Base-by-base conservation (phyloP, 495 filamentous ascomycete species). In the Sordaria brevicollis region DNA sequence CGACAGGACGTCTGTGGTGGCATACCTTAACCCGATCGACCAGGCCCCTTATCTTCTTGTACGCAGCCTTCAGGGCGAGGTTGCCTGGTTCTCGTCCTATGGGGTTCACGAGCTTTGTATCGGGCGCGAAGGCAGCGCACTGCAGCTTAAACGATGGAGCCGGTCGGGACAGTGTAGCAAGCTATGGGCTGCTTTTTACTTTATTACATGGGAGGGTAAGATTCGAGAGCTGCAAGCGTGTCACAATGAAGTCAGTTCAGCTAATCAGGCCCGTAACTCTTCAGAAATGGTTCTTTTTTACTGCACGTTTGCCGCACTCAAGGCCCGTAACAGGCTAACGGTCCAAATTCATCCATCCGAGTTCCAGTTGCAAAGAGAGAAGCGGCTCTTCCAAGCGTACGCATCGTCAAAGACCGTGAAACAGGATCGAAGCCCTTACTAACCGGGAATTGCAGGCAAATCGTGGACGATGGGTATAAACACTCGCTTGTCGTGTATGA, bases 201-300 rank as follows among this genome's bases (percentile, higher is more conserved):
- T 87, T 65, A 72, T 84, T 69, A 86, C 84, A 5, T 88, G 85
- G 85, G 86, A 88, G 79, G 83, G 85, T 84, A 67, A 68, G 79
- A 72, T 54, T 17, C 29, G 25, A n/a, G 35, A 8, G 21, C 49
- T 6, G 31, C 35, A 25, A 29, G 25, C 35, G 19, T 49, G 13
- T 33, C 38, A 17, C 35, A 49, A 80, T 67, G 49, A 13, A 6
- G 33, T 31, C 49, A 33, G 25, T 62, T 29, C 11, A 31, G 25
- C 49, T 62, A 62, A 62, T 62, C 49, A 33, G 21, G 29, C 49
- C 15, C 49, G 17, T 62, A 17, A 1, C 31, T n/a, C 21, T 65
- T 25, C 41, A 85, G 83, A 86, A 70, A 88, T 96, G 88, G 91
- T 93, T 13, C 80, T 92, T 1, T 95, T 96, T 77, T 91, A 90